Evolutionary conservation across 768 basidiomycete genomes (phyloP), one percentile per base, ranked within the genome.

Genomic region (Tubosaeta sp.): DNA sequence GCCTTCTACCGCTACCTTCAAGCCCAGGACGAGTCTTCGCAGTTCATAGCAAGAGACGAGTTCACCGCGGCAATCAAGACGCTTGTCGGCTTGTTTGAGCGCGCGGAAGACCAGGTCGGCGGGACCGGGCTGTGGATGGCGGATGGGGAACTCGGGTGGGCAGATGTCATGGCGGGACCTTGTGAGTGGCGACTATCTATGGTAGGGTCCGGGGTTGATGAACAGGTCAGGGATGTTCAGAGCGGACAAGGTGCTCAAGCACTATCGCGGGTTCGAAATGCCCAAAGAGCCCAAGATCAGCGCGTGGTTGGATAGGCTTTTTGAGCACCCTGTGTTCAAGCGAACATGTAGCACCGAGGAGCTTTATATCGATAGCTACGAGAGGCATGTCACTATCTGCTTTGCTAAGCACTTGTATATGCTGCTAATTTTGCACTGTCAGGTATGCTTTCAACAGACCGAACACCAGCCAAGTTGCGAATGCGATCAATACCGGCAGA

Each of bases 381-480:
- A 88, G 59, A 74, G 85, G 85, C 79, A 33, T 44, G 74, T 58
- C n/a, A 14, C 1, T 5, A 17, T 43, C 14, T 49, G 26, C 10
- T 11, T n/a, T 29, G 19, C 1, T 25, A 14, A 14, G 35, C 32
- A 19, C 25, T 22, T 10, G 17, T 9, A 17, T 35, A 8, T 11
- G 17, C 19, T 17, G 22, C 22, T 46, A 26, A 37, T n/a, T 12
- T 43, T 12, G 10, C 17, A 32, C 25, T 7, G 50, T 6, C 53
- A 89, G 87, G 61, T 89, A 88, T 60, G 86, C 87, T 0, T 84
- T 81, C 62, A 90, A 90, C 60, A 74, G 86, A 29, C 85, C 87
- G 4, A 85, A 88, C 61, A 88, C 86, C 5, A 87, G 86, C 58
- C 83, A 84, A 59, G 84, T 87, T 11, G 86, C 86, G 6, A 82